These are phyloP conservation scores for Podaxis pistillaris DNA, from an alignment of 768 basidiomycete genomes.

Conservation along the genomic window DNA sequence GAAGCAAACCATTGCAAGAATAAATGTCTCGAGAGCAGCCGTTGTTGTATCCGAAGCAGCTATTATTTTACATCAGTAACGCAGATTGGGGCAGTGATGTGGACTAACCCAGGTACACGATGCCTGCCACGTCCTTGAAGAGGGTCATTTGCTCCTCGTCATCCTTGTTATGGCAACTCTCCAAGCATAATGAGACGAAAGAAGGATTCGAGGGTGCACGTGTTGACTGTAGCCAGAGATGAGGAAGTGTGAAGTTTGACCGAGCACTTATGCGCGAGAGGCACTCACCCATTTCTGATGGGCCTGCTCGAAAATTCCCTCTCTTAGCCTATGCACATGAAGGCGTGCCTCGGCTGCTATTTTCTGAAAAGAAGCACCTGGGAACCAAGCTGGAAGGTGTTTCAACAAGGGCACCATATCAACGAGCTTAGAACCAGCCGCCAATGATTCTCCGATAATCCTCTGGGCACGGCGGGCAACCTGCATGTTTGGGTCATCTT, in stretches of 20 bases:
- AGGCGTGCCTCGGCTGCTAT: conserved; percentile 32
- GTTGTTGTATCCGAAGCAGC: conserved; percentile 1
- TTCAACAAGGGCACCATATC: conserved; percentile 32
- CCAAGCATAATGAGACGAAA: conserved; percentile 18
- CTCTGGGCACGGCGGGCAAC: conserved; percentile 19
- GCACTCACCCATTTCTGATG: conserved; percentile 13
- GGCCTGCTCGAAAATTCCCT: conserved; percentile 30
- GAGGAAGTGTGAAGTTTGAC: neutral
- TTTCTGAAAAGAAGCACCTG: conserved; percentile 45
- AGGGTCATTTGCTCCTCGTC: conserved; percentile 11
- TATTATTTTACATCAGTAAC: neutral
- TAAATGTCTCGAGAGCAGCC: conserved; percentile 17
- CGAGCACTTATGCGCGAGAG: conserved; percentile 19
- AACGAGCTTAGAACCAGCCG: conserved; percentile 30
- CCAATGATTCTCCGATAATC: conserved; percentile 21
- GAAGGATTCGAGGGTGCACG: conserved; percentile 11
- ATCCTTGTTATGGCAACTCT: conserved; percentile 7
- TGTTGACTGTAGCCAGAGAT: neutral
- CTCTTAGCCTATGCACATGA: conserved; percentile 34
- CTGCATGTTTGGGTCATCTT: conserved; percentile 29
- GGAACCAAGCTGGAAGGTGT: conserved; percentile 45
- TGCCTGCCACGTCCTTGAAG: conserved; percentile 34
- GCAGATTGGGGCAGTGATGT: neutral
- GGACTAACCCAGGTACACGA: conserved; percentile 36
- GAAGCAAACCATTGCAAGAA: conserved; percentile 27